Percentiles rank a stretch among this genome's conserved stretches.
These are phyloP conservation scores for Diaporthe vaccinii DNA, from an alignment of 2,329 filamentous ascomycete genomes.

Conservation along the genomic window DNA sequence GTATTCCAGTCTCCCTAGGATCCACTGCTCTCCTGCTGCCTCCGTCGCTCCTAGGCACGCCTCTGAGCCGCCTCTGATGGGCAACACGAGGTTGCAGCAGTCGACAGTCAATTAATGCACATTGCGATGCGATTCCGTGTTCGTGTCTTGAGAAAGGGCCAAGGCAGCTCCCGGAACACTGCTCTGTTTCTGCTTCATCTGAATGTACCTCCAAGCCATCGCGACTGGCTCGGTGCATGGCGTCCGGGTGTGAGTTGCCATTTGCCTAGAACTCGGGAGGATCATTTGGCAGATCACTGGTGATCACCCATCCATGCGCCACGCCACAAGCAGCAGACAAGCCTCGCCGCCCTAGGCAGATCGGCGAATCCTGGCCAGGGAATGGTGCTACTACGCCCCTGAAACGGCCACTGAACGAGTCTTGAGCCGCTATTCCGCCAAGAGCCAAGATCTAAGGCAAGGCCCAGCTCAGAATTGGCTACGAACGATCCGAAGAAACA, in stretches of 20 bases:
- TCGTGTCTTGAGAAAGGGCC: slow-evolving; percentile 12
- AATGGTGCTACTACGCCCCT: slow-evolving; percentile 4
- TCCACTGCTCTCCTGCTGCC: neutral
- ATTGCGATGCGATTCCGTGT: neutral
- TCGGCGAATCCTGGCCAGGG: slow-evolving; percentile 22
- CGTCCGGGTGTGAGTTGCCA: neutral
- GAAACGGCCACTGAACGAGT: slow-evolving; percentile 35
- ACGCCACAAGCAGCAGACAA: neutral
- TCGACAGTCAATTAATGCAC: neutral
- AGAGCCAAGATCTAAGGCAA: neutral
- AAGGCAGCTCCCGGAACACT: slow-evolving; percentile 16
- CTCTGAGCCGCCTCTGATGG: neutral
- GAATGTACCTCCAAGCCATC: neutral
- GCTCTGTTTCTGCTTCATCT: slow-evolving; percentile 37
- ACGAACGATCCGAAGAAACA: slow-evolving; percentile 25
- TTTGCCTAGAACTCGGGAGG: slow-evolving; percentile 21
- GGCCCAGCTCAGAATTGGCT: slow-evolving; percentile 20
- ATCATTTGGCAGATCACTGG: slow-evolving; percentile 20
- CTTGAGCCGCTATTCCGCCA: slow-evolving; percentile 12
- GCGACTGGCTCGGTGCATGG: slow-evolving; percentile 32
- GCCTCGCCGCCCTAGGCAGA: slow-evolving; percentile 31
- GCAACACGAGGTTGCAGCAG: neutral
- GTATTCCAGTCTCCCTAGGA: neutral
- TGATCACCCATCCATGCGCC: slow-evolving; percentile 23
- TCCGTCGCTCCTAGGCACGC: neutral